Percentiles rank a stretch among this genome's conserved stretches.
These are phyloP conservation scores for Penicillium paxilli DNA, from an alignment of 495 filamentous ascomycete species.

Conservation along the genomic window DNA sequence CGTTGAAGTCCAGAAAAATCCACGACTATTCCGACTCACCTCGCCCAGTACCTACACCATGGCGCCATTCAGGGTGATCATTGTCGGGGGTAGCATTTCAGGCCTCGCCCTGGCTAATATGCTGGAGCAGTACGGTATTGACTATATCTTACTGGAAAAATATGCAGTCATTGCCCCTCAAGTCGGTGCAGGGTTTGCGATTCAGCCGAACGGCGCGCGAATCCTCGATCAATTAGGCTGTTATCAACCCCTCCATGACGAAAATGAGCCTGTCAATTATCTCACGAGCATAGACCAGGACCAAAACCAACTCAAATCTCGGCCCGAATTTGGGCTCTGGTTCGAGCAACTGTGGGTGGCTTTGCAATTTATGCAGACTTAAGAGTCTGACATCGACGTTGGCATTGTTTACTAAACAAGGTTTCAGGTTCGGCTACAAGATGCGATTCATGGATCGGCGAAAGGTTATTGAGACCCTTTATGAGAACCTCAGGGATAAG, in stretches of 20 bases:
- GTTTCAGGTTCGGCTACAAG: slow-evolving; percentile 24
- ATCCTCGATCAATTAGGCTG: slow-evolving; percentile 50
- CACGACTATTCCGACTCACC: background rate
- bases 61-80: slow-evolving; percentile 34
- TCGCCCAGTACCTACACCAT: background rate
- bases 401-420: background rate
- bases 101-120: slow-evolving; percentile 47
- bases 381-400: too few relatives aligned
- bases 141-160: slow-evolving; percentile 49
- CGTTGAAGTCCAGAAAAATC: background rate
- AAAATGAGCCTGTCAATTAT: slow-evolving; percentile 2
- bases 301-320: background rate
- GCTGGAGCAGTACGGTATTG: slow-evolving; percentile 43
- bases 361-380: background rate
- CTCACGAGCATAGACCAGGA: background rate
- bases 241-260: slow-evolving; percentile 12
- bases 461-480: slow-evolving; percentile 30
- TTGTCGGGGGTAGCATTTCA: slow-evolving; percentile 55
- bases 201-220: slow-evolving; percentile 34
- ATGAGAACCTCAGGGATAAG: slow-evolving; percentile 33
- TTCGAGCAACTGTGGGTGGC: background rate
- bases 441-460: slow-evolving; percentile 33
- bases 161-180: slow-evolving; percentile 31
- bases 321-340: background rate
- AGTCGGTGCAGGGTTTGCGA: slow-evolving; percentile 35